phyloP scores from a whole-genome alignment of 371 early-diverging fungal species.

The Mortierella sp. region DNA sequence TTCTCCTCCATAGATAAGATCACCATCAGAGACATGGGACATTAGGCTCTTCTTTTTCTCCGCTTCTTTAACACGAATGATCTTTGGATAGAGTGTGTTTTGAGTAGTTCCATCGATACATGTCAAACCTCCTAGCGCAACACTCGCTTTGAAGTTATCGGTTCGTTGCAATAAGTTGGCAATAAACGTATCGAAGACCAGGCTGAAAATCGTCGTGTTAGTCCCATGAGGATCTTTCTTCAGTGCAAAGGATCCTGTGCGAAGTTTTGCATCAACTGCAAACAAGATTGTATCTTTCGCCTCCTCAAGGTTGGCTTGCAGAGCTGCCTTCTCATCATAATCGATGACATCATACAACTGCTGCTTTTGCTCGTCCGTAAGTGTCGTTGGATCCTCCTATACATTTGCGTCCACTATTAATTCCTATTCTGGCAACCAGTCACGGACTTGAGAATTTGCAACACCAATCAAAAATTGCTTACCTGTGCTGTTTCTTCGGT shows the following conservation, averaged over 20 bases:
- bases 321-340: conserved; percentile 85
- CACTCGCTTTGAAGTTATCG: conserved; percentile 74
- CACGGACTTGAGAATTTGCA: no score
- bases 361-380: conserved; percentile 82
- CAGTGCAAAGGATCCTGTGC: conserved; percentile 87
- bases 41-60: conserved; percentile 46
- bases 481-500: conserved; percentile 25
- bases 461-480: not conserved
- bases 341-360: conserved; percentile 96
- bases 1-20: conserved; percentile 38
- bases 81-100: conserved; percentile 80
- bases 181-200: conserved; percentile 75
- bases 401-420: not conserved
- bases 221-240: conserved; percentile 71
- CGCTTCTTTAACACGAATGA: conserved; percentile 84
- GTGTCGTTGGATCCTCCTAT: conserved; percentile 56
- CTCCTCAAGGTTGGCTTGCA: conserved; percentile 71
- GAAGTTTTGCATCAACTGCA: conserved; percentile 75
- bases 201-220: conserved; percentile 66
- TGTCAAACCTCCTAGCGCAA: conserved; percentile 81
- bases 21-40: conserved; percentile 46
- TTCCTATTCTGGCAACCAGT: no score
- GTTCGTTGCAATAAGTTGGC: conserved; percentile 71
- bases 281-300: conserved; percentile 85
- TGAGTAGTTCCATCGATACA: conserved; percentile 84